Evolutionary conservation across 805 yeast species (phyloP).

Genomic region (Henningerozyma blattae): DNA sequence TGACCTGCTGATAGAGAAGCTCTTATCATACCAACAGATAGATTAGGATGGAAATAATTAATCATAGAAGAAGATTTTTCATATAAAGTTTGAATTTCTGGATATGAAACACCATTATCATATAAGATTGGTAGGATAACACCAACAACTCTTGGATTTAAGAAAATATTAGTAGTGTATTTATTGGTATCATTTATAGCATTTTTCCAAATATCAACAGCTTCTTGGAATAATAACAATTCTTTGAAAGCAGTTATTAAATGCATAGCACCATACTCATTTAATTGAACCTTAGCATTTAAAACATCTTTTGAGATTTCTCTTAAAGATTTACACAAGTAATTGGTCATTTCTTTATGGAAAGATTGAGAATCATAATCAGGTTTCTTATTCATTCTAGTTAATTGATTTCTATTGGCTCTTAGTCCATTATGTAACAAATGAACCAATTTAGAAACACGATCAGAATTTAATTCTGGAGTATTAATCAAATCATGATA

Average conservation of each 20-base stretch:
- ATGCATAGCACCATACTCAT: conserved; percentile 40
- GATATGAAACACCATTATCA: conserved; percentile 42
- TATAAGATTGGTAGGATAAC: conserved; percentile 53
- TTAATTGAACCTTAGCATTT: conserved; percentile 28
- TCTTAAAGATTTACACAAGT: conserved; percentile 34
- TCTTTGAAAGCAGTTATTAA: conserved; percentile 44
- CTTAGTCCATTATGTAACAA: conserved; percentile 39
- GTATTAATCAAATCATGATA: conserved; percentile 33
- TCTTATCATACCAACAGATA: conserved; percentile 56
- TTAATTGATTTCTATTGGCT: conserved; percentile 37
- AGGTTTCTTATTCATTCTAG: conserved; percentile 40
- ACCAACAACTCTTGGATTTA: conserved; percentile 52
- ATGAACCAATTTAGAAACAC: conserved; percentile 35
- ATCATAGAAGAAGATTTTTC: conserved; percentile 24
- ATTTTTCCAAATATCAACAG: conserved; percentile 53
- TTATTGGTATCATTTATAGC: conserved; percentile 11
- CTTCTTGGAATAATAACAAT: conserved; percentile 43
- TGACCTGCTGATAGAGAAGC: conserved; percentile 53
- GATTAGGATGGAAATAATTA: conserved; percentile 25
- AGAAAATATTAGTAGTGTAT: conserved; percentile 26
- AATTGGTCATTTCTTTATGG: conserved; percentile 34
- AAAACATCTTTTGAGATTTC: conserved; percentile 36
- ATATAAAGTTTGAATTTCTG: conserved; percentile 43
- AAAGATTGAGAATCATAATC: conserved; percentile 46
- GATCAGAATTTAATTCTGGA: conserved; percentile 30